Conservation (phyloP, 306 rosid genomes). For the Cicer yamashitae region DNA sequence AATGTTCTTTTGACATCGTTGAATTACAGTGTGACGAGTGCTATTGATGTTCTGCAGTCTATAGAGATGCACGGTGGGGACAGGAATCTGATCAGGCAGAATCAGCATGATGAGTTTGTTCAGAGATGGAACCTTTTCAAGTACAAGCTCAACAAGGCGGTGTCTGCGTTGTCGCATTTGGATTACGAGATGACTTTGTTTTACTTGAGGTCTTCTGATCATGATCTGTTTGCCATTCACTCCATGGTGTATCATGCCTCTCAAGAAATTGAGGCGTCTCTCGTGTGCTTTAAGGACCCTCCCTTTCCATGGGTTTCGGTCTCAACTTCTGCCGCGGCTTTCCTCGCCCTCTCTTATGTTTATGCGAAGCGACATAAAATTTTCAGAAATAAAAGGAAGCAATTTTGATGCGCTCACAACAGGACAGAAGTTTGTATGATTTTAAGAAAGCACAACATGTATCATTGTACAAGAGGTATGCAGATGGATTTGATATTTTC, state of each 20-base stretch:
- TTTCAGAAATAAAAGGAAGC: constrained; percentile 91
- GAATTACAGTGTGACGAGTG: constrained; percentile 72
- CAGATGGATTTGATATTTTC: constrained; percentile 46
- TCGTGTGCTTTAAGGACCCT: constrained; percentile 89
- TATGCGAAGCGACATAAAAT: constrained; percentile 65
- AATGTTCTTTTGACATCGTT: constrained; percentile 78
- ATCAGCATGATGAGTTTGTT: constrained; percentile 69
- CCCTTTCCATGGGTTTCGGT: constrained; percentile 80
- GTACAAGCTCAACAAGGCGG: constrained; percentile 89
- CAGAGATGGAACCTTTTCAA: constrained; percentile 88
- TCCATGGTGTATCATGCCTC: constrained; percentile 78
- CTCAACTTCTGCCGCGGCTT: constrained; percentile 53
- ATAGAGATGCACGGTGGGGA: constrained; percentile 84
- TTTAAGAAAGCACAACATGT: constrained; percentile 56
- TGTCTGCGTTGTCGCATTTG: constrained; percentile 82
- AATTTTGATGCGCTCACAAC: constrained; percentile 68
- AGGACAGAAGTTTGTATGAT: constrained; percentile 58
- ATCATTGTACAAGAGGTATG: constrained; percentile 60
- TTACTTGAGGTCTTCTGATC: constrained; percentile 84
- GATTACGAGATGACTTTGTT: constrained; percentile 88
- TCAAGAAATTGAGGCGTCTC: constrained; percentile 88
- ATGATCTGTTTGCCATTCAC: constrained; percentile 87
- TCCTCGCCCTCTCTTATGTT: constrained; percentile 70
- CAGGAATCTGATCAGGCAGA: constrained; percentile 74
- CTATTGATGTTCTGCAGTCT: constrained; percentile 71